Evolutionary conservation across 2,329 filamentous ascomycete genomes (phyloP).

Genomic region (Bertia moriformis): DNA sequence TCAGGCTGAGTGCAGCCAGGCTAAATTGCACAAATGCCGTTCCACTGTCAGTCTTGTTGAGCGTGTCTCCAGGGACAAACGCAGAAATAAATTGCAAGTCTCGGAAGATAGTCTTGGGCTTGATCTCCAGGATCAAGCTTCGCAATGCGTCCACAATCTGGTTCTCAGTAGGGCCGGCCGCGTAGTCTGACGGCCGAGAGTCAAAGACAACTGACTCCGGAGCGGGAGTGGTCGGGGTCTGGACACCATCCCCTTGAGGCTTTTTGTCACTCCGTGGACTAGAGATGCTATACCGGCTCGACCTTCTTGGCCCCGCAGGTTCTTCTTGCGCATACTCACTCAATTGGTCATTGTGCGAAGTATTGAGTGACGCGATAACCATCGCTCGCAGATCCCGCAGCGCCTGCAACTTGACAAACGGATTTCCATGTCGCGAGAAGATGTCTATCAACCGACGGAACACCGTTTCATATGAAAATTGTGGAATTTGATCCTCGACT

Average conservation of each 20-base stretch:
- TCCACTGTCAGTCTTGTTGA: slow-evolving; percentile 41
- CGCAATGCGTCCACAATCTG: slow-evolving; percentile 21
- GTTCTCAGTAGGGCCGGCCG: slow-evolving; percentile 17
- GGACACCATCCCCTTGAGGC: too few species aligned
- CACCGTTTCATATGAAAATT: slow-evolving; percentile 34
- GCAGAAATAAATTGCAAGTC: slow-evolving; percentile 42
- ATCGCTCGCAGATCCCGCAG: slow-evolving; percentile 41
- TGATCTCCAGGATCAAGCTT: slow-evolving; percentile 20
- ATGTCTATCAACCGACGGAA: slow-evolving; percentile 37
- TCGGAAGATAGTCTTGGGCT: slow-evolving; percentile 29
- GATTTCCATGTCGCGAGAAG: slow-evolving; percentile 43
- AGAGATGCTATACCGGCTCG: neutral
- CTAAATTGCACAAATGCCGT: slow-evolving; percentile 51
- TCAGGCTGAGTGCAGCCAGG: slow-evolving; percentile 43
- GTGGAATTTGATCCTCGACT: neutral
- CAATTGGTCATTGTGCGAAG: slow-evolving; percentile 11
- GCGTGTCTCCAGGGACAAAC: slow-evolving; percentile 38
- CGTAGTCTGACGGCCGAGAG: slow-evolving; percentile 10
- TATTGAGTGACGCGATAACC: slow-evolving; percentile 31
- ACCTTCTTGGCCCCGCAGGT: neutral
- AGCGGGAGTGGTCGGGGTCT: neutral
- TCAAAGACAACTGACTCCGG: neutral
- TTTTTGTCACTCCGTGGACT: neutral
- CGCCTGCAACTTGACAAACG: slow-evolving; percentile 40
- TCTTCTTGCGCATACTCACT: neutral